Evolutionary conservation across 805 yeast species (phyloP).

Genomic region (Yamadazyma olivae): DNA sequence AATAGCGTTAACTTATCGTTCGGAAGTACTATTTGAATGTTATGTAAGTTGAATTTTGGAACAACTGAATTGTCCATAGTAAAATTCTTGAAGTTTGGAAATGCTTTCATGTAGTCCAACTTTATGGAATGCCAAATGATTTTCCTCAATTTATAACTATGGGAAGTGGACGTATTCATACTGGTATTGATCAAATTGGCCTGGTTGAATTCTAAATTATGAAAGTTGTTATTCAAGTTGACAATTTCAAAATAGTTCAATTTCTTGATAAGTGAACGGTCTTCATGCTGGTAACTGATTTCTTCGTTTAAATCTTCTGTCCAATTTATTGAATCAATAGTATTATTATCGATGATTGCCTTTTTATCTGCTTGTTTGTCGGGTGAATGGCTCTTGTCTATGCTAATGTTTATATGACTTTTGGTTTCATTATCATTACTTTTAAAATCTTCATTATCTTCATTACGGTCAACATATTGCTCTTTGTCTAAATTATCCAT

Average conservation of each 20-base stretch:
- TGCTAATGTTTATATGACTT: neutral
- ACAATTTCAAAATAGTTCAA: slow-evolving; percentile 23
- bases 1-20: slow-evolving; percentile 12
- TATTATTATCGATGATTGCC: neutral
- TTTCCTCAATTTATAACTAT: slow-evolving; percentile 26
- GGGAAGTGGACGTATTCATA: slow-evolving; percentile 9
- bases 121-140: slow-evolving; percentile 30
- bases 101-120: slow-evolving; percentile 15
- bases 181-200: neutral
- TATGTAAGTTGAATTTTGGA: slow-evolving; percentile 2
- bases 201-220: slow-evolving; percentile 21
- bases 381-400: neutral
- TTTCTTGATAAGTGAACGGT: slow-evolving; percentile 4
- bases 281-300: slow-evolving; percentile 11
- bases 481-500: neutral
- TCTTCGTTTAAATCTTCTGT: slow-evolving; percentile 12
- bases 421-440: neutral
- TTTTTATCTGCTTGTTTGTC: neutral
- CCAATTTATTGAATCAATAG: slow-evolving; percentile 10
- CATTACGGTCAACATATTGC: neutral
- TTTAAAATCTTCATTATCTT: neutral
- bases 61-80: slow-evolving; percentile 1
- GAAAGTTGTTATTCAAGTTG: slow-evolving; percentile 18
- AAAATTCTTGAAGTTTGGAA: slow-evolving; percentile 7
- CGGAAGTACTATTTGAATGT: slow-evolving; percentile 7